Base-by-base conservation (phyloP, 2,329 filamentous ascomycete species). In the Ambrosiella xylebori region DNA sequence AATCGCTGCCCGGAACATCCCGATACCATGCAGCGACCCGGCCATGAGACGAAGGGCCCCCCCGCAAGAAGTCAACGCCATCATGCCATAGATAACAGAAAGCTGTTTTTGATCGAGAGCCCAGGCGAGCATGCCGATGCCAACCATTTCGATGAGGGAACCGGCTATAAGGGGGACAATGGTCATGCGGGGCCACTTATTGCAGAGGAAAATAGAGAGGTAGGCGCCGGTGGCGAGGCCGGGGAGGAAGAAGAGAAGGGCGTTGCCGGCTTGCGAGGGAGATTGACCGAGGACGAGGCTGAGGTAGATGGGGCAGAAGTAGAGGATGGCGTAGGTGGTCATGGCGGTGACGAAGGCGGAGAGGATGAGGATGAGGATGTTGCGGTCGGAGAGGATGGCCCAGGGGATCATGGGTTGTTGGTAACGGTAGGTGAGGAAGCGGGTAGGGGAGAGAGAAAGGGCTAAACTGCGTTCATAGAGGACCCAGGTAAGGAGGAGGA, bases 291-390 rank as follows among this genome's bases (percentile, higher is more conserved):
- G 70, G 0, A 85, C 81, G 13, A 84, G 68, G 1, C 78, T 77
- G 65, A 85, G 86, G 66, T 85, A 86, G 15, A 85, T 74, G 13
- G 78, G 79, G 63, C 83, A 78, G 63, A 85, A 86, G 66, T 86
- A 86, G 62, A 85, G 78, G 0, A 75, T 70, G 27, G 72, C 69
- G 62, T 71, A 77, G 71, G 74, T 75, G 56, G 71, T 73, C 63
- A 79, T 76, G 3, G 82, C 82, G 0, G 76, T 76, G 2, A 75
- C 72, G 63, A 82, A 79, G 62, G 82, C 81, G 62, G 83, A 74
- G 59, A 77, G 76, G 61, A 80, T 76, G n/a, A 86, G 66, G n/a
- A 85, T 70, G 0, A 74, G 71, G 1, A 80, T 76, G 62, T 87
- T 81, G 39, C 75, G 73, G 57, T 77, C 73, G 2, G 69, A 67